These are phyloP conservation scores for Colletotrichum costaricense DNA, from an alignment of 2,329 filamentous ascomycete genomes.

Conservation along the genomic window DNA sequence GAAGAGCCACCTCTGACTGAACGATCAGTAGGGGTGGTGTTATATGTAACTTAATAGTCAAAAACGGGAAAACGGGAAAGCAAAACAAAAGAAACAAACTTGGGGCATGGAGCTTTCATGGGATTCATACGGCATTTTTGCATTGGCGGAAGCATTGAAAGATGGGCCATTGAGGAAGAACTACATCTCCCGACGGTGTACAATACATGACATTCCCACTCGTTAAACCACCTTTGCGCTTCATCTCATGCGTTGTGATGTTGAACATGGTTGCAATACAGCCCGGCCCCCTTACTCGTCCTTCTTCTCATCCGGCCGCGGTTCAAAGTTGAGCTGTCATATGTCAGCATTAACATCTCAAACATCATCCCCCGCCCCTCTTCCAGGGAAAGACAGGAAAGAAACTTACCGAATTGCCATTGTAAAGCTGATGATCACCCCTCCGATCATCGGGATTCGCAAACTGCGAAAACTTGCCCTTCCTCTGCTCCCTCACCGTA, in stretches of 20 bases:
- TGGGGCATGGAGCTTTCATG: neutral
- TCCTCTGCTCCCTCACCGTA: slow-evolving; percentile 39
- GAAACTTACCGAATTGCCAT: slow-evolving; percentile 83
- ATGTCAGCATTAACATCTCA: slow-evolving; percentile 42
- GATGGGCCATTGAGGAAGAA: neutral
- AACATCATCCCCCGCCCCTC: too few species aligned
- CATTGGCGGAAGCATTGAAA: slow-evolving; percentile 16
- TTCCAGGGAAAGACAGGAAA: neutral
- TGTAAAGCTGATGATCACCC: slow-evolving; percentile 81
- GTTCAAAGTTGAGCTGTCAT: slow-evolving; percentile 74
- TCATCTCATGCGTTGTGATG: neutral
- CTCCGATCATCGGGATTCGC: slow-evolving; percentile 64
- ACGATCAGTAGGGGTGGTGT: neutral
- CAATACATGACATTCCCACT: slow-evolving; percentile 36
- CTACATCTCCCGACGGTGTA: slow-evolving; percentile 34
- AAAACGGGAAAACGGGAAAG: slow-evolving; percentile 2
- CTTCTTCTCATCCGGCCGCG: slow-evolving; percentile 68
- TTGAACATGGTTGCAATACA: neutral
- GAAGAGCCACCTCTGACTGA: neutral
- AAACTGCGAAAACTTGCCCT: slow-evolving; percentile 49
- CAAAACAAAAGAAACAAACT: neutral
- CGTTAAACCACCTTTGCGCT: neutral
- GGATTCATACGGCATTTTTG: slow-evolving; percentile 14
- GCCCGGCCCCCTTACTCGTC: neutral
- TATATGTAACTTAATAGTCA: slow-evolving; percentile 30